Conservation (phyloP, 192 early-diverging fungal genomes). For the Gryganskiella cystojenkinii region DNA sequence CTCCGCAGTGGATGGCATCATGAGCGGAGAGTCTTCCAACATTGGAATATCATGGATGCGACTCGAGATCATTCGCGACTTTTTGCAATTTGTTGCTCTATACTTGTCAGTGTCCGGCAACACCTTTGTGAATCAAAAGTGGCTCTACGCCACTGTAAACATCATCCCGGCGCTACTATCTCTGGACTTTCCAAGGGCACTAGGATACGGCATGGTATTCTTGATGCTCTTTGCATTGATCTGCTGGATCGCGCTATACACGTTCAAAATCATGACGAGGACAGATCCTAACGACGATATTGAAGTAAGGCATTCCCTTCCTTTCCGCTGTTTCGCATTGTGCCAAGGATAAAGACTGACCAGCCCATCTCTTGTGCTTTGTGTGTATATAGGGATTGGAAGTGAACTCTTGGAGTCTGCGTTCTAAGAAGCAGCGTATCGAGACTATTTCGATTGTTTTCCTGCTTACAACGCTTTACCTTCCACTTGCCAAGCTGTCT, state of each 20-base stretch:
- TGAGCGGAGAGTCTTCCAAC: constrained; percentile 36
- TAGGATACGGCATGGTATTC: constrained; percentile 52
- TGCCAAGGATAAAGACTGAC: too few species aligned
- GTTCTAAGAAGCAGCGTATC: constrained; percentile 39
- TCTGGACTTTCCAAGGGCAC: constrained; percentile 42
- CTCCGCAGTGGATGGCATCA: constrained; percentile 48
- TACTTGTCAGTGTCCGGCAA: constrained; percentile 42
- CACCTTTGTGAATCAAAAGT: constrained; percentile 40
- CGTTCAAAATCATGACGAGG: constrained; percentile 55
- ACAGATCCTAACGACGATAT: constrained; percentile 49
- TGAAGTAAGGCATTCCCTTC: constrained; percentile 27
- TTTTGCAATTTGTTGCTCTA: constrained; percentile 51
- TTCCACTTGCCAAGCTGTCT: constrained; percentile 51
- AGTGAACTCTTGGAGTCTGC: constrained; percentile 42
- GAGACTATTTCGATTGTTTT: constrained; percentile 53
- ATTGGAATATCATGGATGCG: constrained; percentile 47
- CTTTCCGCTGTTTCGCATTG: neutral
- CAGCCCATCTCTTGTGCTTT: too few species aligned
- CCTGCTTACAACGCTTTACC: constrained; percentile 50
- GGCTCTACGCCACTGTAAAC: constrained; percentile 37
- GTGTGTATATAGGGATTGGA: constrained; percentile 41
- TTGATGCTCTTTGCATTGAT: constrained; percentile 45
- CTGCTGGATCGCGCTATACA: constrained; percentile 38
- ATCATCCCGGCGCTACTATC: constrained; percentile 50
- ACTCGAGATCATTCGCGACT: constrained; percentile 55